These are phyloP conservation scores for Syzygium malaccense DNA, from an alignment of 441 rosid genomes.

Conservation along the genomic window DNA sequence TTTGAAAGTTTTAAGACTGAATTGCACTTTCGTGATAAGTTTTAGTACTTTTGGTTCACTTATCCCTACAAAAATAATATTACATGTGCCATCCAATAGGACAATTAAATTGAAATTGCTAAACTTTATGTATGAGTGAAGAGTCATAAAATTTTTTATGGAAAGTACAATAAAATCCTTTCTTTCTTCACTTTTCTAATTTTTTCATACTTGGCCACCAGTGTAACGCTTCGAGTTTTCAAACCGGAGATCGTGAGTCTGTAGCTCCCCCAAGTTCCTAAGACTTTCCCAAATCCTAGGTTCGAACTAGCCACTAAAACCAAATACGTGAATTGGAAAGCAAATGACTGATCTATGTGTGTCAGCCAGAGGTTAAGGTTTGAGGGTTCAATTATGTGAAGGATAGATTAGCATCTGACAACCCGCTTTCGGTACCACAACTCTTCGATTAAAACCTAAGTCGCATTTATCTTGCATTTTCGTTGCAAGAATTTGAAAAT, in stretches of 20 bases:
- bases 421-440: neutral
- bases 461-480: neutral
- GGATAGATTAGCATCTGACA: neutral
- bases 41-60: neutral
- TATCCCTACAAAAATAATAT: neutral
- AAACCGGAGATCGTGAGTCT: neutral
- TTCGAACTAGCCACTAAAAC: neutral
- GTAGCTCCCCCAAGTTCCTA: neutral
- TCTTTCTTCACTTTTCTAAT: neutral
- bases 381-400: neutral
- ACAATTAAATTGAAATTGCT: neutral
- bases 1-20: neutral
- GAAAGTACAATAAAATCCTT: neutral
- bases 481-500: neutral
- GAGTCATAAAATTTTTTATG: neutral
- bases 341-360: neutral
- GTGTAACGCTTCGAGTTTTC: neutral
- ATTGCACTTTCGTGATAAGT: neutral
- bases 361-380: neutral
- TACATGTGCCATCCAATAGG: neutral
- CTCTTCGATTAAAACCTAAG: neutral
- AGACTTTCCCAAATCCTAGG: neutral
- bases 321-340: neutral
- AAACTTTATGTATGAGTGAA: neutral
- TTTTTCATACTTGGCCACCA: neutral